phyloP scores from a whole-genome alignment of 495 filamentous ascomycete species.

The Glonium stellatum region DNA sequence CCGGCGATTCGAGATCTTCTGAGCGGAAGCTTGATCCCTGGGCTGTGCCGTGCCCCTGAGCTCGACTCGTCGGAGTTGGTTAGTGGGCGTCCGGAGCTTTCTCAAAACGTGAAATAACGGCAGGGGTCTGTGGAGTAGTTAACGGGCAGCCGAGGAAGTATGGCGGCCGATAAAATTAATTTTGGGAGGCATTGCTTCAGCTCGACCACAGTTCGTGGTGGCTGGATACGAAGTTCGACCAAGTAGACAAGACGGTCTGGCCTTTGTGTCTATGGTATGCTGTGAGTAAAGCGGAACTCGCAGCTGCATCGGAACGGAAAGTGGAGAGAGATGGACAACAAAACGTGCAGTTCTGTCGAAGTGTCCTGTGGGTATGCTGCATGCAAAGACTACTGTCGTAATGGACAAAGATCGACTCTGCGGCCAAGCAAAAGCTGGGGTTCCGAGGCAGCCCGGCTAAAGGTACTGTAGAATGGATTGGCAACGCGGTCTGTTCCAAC shows the following conservation, averaged over 20 bases:
- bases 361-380: not conserved
- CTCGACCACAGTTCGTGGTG: not conserved
- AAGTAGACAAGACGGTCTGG: too few relatives aligned
- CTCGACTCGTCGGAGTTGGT: not conserved
- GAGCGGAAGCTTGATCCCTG: not conserved
- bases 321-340: not conserved
- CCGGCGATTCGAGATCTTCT: not conserved
- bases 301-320: not conserved
- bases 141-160: not conserved
- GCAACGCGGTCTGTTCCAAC: not conserved
- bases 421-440: not conserved
- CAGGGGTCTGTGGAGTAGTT: not conserved
- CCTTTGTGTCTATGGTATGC: not conserved
- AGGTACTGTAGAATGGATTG: not conserved
- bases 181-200: not conserved
- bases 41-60: slow-evolving; percentile 4
- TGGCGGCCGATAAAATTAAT: not conserved
- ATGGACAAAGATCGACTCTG: not conserved
- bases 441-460: not conserved
- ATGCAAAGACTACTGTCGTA: not conserved
- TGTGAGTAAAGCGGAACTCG: not conserved
- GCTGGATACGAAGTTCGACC: not conserved
- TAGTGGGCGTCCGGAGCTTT: not conserved
- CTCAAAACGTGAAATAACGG: not conserved
- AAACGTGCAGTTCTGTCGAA: not conserved